Conservation (phyloP, 1,284 basidiomycete genomes). For the Cutaneotrichosporon sp. region DNA sequence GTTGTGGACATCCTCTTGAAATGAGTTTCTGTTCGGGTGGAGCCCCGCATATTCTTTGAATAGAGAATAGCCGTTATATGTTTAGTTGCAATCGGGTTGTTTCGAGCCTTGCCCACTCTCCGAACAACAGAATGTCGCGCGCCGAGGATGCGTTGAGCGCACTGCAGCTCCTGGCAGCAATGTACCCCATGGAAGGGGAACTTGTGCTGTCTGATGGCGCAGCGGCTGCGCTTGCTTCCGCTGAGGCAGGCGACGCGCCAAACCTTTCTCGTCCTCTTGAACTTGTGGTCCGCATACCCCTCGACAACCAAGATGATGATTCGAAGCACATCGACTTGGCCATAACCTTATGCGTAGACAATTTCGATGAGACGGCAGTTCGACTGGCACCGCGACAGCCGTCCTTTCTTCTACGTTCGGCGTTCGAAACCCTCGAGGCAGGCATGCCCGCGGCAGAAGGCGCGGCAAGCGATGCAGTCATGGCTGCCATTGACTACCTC, state of each 20-base stretch:
- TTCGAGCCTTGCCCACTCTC: not conserved
- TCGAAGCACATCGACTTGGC: constrained; percentile 1
- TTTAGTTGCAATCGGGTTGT: not conserved
- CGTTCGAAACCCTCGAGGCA: constrained; percentile 15
- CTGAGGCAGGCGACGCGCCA: not conserved
- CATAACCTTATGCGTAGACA: not conserved
- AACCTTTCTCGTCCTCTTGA: not conserved
- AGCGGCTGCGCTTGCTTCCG: constrained; percentile 5
- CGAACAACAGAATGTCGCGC: too few species aligned
- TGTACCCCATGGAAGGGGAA: constrained; percentile 40
- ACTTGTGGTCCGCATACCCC: constrained; percentile 6
- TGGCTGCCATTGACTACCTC: constrained; percentile 26
- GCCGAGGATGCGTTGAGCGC: constrained; percentile 14
- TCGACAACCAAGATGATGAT: constrained; percentile 6
- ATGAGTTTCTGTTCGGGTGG: too few species aligned
- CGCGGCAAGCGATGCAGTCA: constrained; percentile 26
- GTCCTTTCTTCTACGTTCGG: constrained; percentile 17
- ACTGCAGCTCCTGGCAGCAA: constrained; percentile 36
- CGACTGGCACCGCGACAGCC: constrained; percentile 24
- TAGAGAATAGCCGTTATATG: too few species aligned
- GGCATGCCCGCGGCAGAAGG: constrained; percentile 1
- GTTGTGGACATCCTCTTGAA: too few species aligned
- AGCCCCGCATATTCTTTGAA: too few species aligned
- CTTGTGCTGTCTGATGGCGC: constrained; percentile 21
- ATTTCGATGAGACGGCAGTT: not conserved